phyloP scores from a whole-genome alignment of 2,329 filamentous ascomycete genomes.

The Colletotrichum orchidophilum region DNA sequence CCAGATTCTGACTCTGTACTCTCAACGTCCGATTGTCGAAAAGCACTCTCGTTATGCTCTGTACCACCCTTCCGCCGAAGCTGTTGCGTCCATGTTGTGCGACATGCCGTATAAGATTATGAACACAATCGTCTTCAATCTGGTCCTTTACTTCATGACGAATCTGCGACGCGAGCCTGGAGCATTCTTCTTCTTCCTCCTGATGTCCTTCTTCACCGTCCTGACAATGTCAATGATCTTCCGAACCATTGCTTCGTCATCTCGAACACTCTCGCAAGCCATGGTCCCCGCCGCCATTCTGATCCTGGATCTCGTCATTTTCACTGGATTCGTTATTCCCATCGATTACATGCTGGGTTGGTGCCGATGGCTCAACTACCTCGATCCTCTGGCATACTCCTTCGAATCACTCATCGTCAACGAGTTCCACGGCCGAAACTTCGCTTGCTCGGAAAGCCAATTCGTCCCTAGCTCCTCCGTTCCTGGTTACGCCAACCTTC shows the following conservation, averaged over 20 bases:
- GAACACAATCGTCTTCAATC: constrained; percentile 81
- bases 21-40: constrained; percentile 90
- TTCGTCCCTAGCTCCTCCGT: constrained; percentile 52
- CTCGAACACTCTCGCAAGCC: constrained; percentile 73
- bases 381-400: constrained; percentile 81
- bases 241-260: constrained; percentile 80
- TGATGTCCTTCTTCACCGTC: constrained; percentile 78
- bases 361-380: constrained; percentile 85
- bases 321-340: constrained; percentile 75
- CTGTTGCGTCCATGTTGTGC: constrained; percentile 85
- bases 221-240: constrained; percentile 89
- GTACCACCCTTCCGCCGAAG: constrained; percentile 90
- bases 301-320: constrained; percentile 74
- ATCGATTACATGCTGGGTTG: constrained; percentile 78
- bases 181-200: constrained; percentile 85
- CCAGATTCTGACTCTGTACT: constrained; percentile 83
- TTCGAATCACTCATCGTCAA: constrained; percentile 87
- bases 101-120: constrained; percentile 85
- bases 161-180: constrained; percentile 79
- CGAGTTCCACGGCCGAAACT: constrained; percentile 77
- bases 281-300: constrained; percentile 68
- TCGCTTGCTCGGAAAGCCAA: constrained; percentile 52
- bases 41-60: constrained; percentile 88
- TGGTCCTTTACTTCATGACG: constrained; percentile 87
- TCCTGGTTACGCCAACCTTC: constrained; percentile 47